These are phyloP conservation scores for Isatis tinctoria DNA, from an alignment of 345 rosid species.

Conservation along the genomic window DNA sequence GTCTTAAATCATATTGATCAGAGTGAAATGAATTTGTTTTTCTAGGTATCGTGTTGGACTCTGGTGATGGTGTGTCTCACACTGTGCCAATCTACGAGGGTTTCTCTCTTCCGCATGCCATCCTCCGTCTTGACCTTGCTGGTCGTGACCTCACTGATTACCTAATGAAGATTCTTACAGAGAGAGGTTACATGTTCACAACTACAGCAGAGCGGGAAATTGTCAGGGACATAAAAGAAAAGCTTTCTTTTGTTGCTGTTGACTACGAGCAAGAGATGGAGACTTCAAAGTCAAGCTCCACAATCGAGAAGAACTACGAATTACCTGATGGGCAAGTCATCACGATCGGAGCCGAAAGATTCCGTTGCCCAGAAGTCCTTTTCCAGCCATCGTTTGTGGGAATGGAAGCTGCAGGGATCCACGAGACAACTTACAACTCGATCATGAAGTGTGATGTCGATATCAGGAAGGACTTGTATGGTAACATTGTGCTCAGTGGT, in stretches of 20 bases:
- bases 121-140: constrained; percentile 50
- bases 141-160: constrained; percentile 50
- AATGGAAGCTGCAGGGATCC: constrained; percentile 85
- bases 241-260: constrained; percentile 69
- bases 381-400: constrained; percentile 88
- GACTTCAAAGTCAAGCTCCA: constrained; percentile 63
- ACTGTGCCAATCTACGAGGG: constrained; percentile 64
- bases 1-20: neutral
- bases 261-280: constrained; percentile 85
- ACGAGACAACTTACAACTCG: constrained; percentile 79
- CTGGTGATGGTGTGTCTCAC: constrained; percentile 51
- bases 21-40: neutral
- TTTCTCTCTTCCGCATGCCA: constrained; percentile 53
- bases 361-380: constrained; percentile 80
- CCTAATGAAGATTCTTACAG: constrained; percentile 47
- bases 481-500: constrained; percentile 83
- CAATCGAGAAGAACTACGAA: constrained; percentile 78
- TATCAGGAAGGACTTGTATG: constrained; percentile 75
- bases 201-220: constrained; percentile 89
- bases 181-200: constrained; percentile 53
- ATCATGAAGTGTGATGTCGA: constrained; percentile 87
- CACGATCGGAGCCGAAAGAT: constrained; percentile 82
- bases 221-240: constrained; percentile 87
- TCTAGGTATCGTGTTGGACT: constrained; percentile 48
- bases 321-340: constrained; percentile 82